Base-by-base conservation (phyloP, 225 moss, liverwort and hornwort species). In the Polytrichum formosum region DNA sequence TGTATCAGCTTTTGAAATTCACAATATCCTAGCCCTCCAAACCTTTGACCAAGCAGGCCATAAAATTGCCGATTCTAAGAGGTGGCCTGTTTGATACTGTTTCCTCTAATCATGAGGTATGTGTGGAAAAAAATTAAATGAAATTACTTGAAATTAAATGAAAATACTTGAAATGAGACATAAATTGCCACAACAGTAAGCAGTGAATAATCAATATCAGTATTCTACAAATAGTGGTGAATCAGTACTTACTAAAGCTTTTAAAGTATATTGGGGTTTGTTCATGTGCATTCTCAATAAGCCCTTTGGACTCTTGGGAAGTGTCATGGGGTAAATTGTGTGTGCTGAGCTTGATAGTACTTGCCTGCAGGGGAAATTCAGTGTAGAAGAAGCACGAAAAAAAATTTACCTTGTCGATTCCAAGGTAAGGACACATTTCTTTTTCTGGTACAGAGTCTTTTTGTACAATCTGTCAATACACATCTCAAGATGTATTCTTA, bases 401-500 rank as follows among this genome's bases (percentile, higher is more conserved):
- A 82, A 78, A 61, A 90, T 94, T 28, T 81, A 83, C 79, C 87
- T 94, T 70, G 85, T 94, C 66, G 94, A 94, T 73, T 90, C 94
- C 18, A 92, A 92, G 90, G 94, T 90, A 69, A 53, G 9, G 21
- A 46, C 46, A 46, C 16, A 10, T 10, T 46, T 46, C 46, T 46
- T 46, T 37, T 46, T 46, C 46, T 4, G 16, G 46, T 13, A 13
- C 13, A 46, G 16, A 13, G 46, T 13, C 46, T 16, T 46, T 13
- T 3, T 46, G 13, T 16, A 46, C 13, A 13, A 37, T 37, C 16
- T 46, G 0, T 46, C 46, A 46, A 46, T 16, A 46, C 46, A 46
- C 46, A 46, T 46, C 46, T 46, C 46, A 46, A 13, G 46, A 46
- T 2, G 3, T 46, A 16, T 46, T 46, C 46, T 46, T 8, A 28